phyloP scores from a whole-genome alignment of 164 flowering plant species.

The Umbilicus rupestris region DNA sequence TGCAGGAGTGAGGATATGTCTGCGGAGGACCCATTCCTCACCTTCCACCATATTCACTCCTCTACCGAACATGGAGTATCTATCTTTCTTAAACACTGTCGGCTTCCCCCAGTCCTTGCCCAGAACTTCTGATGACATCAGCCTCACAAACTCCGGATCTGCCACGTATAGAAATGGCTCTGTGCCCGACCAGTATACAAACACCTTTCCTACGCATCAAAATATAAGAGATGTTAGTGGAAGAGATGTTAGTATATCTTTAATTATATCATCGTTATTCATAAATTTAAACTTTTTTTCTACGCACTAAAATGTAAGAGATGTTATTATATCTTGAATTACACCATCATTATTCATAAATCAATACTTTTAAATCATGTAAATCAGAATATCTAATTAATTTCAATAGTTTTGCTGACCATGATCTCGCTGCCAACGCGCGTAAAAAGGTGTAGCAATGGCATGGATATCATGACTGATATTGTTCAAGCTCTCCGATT shows the following conservation, averaged over 20 bases:
- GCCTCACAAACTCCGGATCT: slow-evolving; percentile 68
- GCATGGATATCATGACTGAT: slow-evolving; percentile 66
- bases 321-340: no score
- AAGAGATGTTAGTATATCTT: no score
- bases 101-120: slow-evolving; percentile 92
- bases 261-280: no score
- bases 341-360: no score
- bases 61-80: slow-evolving; percentile 78
- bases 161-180: slow-evolving; percentile 83
- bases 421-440: slow-evolving; percentile 50
- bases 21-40: slow-evolving; percentile 65
- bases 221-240: no score
- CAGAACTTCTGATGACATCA: slow-evolving; percentile 39
- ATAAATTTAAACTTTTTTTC: no score
- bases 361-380: no score
- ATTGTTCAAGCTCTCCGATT: neutral
- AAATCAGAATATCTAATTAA: no score
- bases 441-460: slow-evolving; percentile 55
- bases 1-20: slow-evolving; percentile 69
- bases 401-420: slow-evolving; percentile 48
- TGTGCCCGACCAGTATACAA: slow-evolving; percentile 78
- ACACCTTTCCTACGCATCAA: slow-evolving; percentile 57
- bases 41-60: slow-evolving; percentile 82
- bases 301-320: no score
- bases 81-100: slow-evolving; percentile 57